Conservation (phyloP, 495 filamentous ascomycete species). For the Cladorrhinum samala region DNA sequence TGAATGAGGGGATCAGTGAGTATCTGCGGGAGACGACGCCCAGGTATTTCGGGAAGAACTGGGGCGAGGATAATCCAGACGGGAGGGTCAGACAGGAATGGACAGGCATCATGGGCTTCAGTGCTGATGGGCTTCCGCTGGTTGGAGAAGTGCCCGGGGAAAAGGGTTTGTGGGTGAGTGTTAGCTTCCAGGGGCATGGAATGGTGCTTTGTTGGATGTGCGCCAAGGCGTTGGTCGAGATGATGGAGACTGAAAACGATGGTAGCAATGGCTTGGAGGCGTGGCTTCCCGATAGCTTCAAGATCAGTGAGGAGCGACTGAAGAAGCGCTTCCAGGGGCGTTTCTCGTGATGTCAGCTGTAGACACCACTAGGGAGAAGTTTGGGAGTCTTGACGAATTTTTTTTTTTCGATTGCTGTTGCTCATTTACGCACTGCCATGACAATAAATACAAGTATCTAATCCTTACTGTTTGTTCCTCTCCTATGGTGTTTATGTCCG, state of each 20-base stretch:
- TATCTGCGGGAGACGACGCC: conserved; percentile 43
- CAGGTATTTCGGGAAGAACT: conserved; percentile 50
- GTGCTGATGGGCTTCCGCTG: conserved; percentile 50
- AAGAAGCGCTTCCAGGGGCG: conserved; percentile 38
- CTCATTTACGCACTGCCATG: too few species aligned
- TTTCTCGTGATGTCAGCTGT: conserved; percentile 11
- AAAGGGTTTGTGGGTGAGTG: conserved; percentile 44
- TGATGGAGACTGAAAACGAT: conserved; percentile 41
- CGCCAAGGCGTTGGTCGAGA: conserved; percentile 44
- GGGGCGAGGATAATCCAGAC: conserved; percentile 52
- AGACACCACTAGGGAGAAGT: too few species aligned
- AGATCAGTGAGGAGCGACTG: conserved; percentile 41
- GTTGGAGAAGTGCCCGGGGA: conserved; percentile 43
- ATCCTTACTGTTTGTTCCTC: too few species aligned
- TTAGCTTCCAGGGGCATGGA: conserved; percentile 54
- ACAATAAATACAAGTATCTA: too few species aligned
- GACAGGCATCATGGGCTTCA: conserved; percentile 59
- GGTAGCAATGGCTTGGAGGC: conserved; percentile 18
- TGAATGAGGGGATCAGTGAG: conserved; percentile 48
- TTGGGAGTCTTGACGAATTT: too few species aligned
- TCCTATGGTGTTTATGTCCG: too few species aligned
- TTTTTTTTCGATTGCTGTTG: too few species aligned
- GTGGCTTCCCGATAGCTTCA: conserved; percentile 51
- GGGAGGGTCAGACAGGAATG: conserved; percentile 54
- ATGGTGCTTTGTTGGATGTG: conserved; percentile 55